A percentile compares a stretch with the other conserved stretches of the same genome.
These are phyloP conservation scores for Populus hybrid DNA, from an alignment of 441 rosid species.

Conservation along the genomic window DNA sequence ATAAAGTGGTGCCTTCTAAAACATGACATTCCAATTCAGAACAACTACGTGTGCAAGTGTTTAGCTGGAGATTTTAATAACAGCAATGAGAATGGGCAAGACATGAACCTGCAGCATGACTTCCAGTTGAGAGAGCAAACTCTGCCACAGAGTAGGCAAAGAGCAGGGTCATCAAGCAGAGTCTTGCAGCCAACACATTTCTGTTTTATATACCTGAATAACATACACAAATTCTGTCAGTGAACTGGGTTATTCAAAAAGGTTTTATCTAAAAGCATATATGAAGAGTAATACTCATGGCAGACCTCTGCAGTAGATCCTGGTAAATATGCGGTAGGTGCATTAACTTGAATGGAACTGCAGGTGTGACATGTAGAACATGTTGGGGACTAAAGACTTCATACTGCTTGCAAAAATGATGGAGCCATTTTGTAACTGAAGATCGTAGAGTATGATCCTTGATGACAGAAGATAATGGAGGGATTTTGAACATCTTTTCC, in stretches of 20 bases:
- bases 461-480: conserved; percentile 54
- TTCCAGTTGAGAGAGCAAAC: conserved; percentile 80
- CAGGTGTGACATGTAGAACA: conserved; percentile 51
- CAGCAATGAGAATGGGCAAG: conserved; percentile 14
- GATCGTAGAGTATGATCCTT: conserved; percentile 54
- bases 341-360: conserved; percentile 85
- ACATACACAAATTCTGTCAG: conserved; percentile 22
- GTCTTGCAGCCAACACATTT: conserved; percentile 62
- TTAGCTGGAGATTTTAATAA: conserved; percentile 13
- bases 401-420: conserved; percentile 56
- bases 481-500: conserved; percentile 79
- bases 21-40: neutral
- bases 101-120: conserved; percentile 83
- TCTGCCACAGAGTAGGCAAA: conserved; percentile 94
- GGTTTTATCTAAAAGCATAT: neutral
- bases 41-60: neutral
- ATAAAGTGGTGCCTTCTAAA: neutral
- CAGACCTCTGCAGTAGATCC: conserved; percentile 88
- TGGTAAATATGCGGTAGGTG: conserved; percentile 81
- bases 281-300: conserved; percentile 13
- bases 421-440: conserved; percentile 60
- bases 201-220: conserved; percentile 75
- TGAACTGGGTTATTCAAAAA: conserved; percentile 11
- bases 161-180: conserved; percentile 64
- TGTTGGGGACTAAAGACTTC: conserved; percentile 32